Base-by-base conservation (phyloP, 306 rosid species). In the Bauhinia variegata region DNA sequence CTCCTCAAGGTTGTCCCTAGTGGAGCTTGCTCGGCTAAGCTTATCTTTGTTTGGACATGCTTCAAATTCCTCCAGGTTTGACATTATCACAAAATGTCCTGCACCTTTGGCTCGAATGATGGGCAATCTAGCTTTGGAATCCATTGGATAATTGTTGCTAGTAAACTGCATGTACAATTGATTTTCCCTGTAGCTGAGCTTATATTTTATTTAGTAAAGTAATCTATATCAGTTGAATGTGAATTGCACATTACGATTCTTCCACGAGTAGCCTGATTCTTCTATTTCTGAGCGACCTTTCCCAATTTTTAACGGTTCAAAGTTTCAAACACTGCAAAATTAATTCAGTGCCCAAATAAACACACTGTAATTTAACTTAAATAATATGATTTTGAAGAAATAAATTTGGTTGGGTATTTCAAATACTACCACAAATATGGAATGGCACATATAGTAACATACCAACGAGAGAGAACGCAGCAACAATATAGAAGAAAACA, bases 21-120 rank as follows among this genome's bases (percentile, higher is more conserved):
- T 43, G 33, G 95, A 89, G 73, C 83, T 89, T 34, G 63, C 54
- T 61, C 44, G 34, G 76, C 66, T 87, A 49, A 75, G 96, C 54
- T 63, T 89, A 13, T 84, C 91, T 36, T 77, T 87, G 7, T 92
- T 87, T 51, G 83, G 79, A 37, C 80, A 62, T 65, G 98, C 91
- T 62, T 87, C 98, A 1, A 63, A 67, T 63, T 56, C 72, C 0
- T 87, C 95, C 9, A 85, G 73, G 86, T 49, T 89, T 59, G 96
- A 92, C 70, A 85, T 84, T 41, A 44, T 84, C 2, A 75, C 84
- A 4, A 81, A 81, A 28, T 84, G 82, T 34, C 89, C 89, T 60
- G 60, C 51, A 7, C 89, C 84, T 32, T 65, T 84, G 46, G 73
- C 52, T 16, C 63, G 49, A 72, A 50, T 81, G 89, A 51, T 81